phyloP scores from a whole-genome alignment of 352 stramenopile species.

The Phytophthora boehmeriae region DNA sequence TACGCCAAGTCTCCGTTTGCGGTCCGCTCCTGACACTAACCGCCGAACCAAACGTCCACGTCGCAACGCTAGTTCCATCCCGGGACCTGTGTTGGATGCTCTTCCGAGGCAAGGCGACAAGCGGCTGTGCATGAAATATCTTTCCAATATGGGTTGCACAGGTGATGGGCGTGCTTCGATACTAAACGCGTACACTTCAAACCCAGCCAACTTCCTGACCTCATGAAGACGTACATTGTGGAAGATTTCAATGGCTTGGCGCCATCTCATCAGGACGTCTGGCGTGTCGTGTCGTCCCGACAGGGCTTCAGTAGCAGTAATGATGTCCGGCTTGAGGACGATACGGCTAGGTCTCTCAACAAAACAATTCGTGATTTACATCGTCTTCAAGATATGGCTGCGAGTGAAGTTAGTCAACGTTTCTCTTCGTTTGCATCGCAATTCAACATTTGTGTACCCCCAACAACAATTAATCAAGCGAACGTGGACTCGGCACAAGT shows the following conservation, averaged over 20 bases:
- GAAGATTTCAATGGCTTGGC: constrained; percentile 1
- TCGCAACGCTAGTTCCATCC: background rate
- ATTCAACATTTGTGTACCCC: background rate
- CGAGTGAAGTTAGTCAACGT: background rate
- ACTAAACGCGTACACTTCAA: constrained; percentile 10
- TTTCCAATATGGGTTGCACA: constrained; percentile 1
- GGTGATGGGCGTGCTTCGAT: constrained; percentile 10
- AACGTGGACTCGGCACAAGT: background rate
- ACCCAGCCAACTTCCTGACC: constrained; percentile 1
- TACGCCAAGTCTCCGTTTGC: background rate
- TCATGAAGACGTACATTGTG: constrained; percentile 3
- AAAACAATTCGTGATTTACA: background rate
- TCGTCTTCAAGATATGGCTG: background rate
- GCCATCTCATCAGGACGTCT: background rate
- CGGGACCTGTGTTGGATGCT: background rate
- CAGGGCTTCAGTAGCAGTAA: too few relatives aligned
- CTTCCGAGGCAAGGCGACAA: constrained; percentile 5
- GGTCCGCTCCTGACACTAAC: background rate
- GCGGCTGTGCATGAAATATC: constrained; percentile 7
- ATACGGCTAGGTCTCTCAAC: background rate
- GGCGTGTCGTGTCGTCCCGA: too few relatives aligned
- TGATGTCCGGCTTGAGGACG: background rate
- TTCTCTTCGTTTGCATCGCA: background rate
- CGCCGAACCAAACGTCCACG: background rate
- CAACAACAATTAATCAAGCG: background rate